Evolutionary conservation across 2,329 filamentous ascomycete genomes (phyloP), one percentile per base, ranked within the genome.

Genomic region (Cercospora sp.): DNA sequence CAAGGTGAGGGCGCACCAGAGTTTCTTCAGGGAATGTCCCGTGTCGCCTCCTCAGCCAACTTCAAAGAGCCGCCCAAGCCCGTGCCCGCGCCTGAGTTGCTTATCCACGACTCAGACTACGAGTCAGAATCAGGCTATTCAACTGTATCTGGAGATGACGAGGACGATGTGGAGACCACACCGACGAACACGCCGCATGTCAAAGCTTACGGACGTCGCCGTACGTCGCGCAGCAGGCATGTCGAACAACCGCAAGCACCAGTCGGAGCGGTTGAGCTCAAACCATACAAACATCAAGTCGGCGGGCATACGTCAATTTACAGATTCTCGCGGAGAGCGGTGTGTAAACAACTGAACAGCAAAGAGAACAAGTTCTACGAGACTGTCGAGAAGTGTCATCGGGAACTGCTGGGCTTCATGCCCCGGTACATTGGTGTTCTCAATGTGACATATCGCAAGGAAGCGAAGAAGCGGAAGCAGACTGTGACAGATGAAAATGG

Each of bases 321-420:
- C 87, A 90, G 94, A 51, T 98, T 99, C 78, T 98, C 95, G 18
- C 90, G 93, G 72, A 88, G 94, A 75, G 95, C 95, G 65, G 94
- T 99, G 10, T 99, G 95, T 85, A 99, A 99, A 81, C 93, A 97
- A 81, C 87, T 99, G 76, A 99, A 97, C 80, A 99, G 97, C 79
- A 88, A 94, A 76, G 95, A 99, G 78, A 99, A 99, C 80, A 93
- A 97, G 81, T 99, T 99, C 78, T 99, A 99, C 80, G 95, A 99
- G 81, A 95, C 90, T 64, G 92, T 98, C 75, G 95, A 99, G 82
- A 89, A 88, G 75, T 89, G 92, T 73, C 94, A 99, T 80, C 92
- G 93, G 71, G 91, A 97, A 77, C 85, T 99, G 75, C 83, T 99
- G 68, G 89, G 91, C 51, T 99, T 98, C 78, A 85, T 99, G 71